phyloP scores from a whole-genome alignment of 2,329 filamentous ascomycete genomes.

The Penicillium freii region DNA sequence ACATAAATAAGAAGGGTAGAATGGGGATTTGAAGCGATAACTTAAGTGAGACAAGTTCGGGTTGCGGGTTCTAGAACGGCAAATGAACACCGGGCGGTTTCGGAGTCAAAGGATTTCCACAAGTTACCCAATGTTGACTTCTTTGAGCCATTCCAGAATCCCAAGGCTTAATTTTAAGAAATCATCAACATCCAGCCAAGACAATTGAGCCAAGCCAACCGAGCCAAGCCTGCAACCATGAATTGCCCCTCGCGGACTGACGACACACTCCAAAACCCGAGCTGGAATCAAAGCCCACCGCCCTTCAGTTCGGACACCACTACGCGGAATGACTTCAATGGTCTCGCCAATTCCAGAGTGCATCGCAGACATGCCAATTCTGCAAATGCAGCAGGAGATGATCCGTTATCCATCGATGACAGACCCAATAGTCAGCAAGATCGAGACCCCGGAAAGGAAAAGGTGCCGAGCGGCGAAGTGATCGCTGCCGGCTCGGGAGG shows the following conservation, averaged over 20 bases:
- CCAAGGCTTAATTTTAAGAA: neutral
- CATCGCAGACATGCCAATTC: conserved; percentile 41
- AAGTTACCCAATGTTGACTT: conserved; percentile 4
- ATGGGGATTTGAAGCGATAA: neutral
- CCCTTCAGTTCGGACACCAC: conserved; percentile 59
- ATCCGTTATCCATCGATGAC: conserved; percentile 24
- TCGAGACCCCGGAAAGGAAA: conserved; percentile 23
- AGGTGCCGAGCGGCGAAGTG: conserved; percentile 30
- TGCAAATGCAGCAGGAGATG: conserved; percentile 23
- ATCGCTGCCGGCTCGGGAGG: conserved; percentile 28
- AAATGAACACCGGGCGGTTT: conserved; percentile 23
- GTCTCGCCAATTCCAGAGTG: conserved; percentile 58
- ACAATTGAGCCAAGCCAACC: neutral
- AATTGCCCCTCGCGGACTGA: conserved; percentile 65
- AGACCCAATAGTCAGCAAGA: conserved; percentile 22
- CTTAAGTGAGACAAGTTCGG: neutral
- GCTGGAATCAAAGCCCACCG: conserved; percentile 62
- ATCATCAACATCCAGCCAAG: neutral
- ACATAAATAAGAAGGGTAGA: neutral
- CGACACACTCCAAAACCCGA: conserved; percentile 51
- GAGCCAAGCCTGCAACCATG: conserved; percentile 45
- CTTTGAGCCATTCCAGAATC: neutral
- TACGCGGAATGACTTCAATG: conserved; percentile 61
- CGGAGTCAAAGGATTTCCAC: conserved; percentile 14
- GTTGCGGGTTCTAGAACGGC: neutral